Percentiles rank a stretch among this genome's conserved stretches.
phyloP scores from a whole-genome alignment of 306 rosid genomes.

The Luffa aegyptiaca region DNA sequence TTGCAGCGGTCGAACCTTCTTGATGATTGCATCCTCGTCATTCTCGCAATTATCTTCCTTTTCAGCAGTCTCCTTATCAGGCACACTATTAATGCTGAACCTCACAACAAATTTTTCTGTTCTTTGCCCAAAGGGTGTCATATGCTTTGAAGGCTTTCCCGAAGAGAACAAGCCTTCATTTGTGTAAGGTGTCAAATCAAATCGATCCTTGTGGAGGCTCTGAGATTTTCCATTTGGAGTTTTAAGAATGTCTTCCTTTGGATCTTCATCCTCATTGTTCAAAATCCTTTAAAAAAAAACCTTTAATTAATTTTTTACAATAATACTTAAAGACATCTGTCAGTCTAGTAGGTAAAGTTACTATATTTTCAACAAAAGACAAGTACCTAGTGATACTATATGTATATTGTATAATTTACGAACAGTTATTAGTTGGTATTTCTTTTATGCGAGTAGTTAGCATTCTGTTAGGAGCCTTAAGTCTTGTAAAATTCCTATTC shows the following conservation, averaged over 20 bases:
- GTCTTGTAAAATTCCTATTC: background rate
- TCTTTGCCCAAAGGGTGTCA: conserved; percentile 71
- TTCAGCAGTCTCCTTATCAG: conserved; percentile 25
- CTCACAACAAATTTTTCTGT: conserved; percentile 58
- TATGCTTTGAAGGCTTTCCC: conserved; percentile 42
- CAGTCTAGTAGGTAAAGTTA: background rate
- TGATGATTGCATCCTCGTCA: conserved; percentile 49
- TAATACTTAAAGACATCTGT: background rate
- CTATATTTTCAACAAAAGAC: background rate
- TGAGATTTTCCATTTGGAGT: conserved; percentile 47
- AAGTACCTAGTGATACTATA: background rate
- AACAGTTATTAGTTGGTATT: background rate
- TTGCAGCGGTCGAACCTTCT: conserved; percentile 49
- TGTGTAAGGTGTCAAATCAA: conserved; percentile 43
- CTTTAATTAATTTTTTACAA: background rate
- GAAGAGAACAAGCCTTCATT: conserved; percentile 43
- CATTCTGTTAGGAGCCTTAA: background rate
- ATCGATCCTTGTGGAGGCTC: conserved; percentile 26
- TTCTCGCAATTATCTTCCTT: conserved; percentile 30
- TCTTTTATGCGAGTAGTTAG: background rate
- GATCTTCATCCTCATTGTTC: conserved; percentile 40
- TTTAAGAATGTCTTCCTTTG: conserved; percentile 35
- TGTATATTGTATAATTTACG: background rate
- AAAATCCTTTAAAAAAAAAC: conserved; percentile 42
- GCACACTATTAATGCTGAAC: conserved; percentile 37